Percentiles rank a stretch among this genome's conserved stretches.
These are phyloP conservation scores for Camellia lanceoleosa DNA, from an alignment of 148 eudicot genomes.

Conservation along the genomic window DNA sequence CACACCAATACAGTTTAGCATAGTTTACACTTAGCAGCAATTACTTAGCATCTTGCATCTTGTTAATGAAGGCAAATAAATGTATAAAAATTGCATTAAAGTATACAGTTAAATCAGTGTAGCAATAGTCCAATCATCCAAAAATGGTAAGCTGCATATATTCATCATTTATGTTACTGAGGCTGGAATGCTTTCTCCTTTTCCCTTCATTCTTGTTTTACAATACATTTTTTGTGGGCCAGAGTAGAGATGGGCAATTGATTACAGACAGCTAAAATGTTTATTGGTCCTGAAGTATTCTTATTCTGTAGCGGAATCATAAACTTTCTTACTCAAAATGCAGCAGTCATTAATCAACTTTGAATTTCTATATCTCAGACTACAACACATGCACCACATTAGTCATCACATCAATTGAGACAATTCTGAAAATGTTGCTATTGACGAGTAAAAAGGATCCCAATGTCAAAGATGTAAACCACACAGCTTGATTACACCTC, in stretches of 20 bases:
- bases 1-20: not conserved
- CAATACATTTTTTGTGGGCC: not conserved
- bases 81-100: not conserved
- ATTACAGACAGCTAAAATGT: not conserved
- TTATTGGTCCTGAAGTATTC: not conserved
- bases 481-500: not conserved
- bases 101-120: not conserved
- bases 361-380: not conserved
- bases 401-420: not conserved
- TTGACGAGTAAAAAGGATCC: not conserved
- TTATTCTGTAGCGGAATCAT: not conserved
- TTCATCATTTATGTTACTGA: not conserved
- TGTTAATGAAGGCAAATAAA: not conserved
- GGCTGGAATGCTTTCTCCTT: not conserved
- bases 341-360: not conserved
- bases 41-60: not conserved
- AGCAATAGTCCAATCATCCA: not conserved
- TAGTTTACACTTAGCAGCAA: not conserved
- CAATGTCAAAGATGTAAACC: not conserved
- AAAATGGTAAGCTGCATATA: not conserved
- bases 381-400: not conserved
- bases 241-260: not conserved
- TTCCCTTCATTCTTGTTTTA: not conserved
- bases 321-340: not conserved
- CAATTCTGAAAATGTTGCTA: conserved; percentile 1